Conservation (phyloP, 345 rosid species). For the Acer campestre region DNA sequence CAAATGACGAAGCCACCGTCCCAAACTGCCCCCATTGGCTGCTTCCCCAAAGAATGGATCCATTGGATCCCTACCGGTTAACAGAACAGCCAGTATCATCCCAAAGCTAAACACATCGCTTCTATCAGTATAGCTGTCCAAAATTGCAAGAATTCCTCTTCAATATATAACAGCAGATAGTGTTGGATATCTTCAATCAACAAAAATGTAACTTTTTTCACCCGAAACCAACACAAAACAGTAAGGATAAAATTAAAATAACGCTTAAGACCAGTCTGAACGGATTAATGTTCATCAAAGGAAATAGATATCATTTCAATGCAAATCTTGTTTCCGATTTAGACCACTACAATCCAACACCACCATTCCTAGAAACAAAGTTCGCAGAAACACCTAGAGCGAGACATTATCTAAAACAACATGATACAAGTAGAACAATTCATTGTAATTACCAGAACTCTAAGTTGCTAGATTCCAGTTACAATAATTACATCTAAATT, state of each 20-base stretch:
- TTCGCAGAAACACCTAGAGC: not conserved
- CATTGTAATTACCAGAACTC: not conserved
- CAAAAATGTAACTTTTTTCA: not conserved
- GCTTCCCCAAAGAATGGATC: slow-evolving; percentile 68
- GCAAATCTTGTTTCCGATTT: not conserved
- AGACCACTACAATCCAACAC: not conserved
- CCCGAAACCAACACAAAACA: not conserved
- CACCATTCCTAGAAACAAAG: not conserved
- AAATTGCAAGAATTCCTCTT: not conserved
- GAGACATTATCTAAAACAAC: not conserved
- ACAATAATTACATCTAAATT: not conserved
- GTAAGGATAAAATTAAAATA: not conserved
- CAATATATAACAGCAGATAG: slow-evolving; percentile 7
- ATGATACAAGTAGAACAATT: not conserved
- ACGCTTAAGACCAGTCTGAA: not conserved
- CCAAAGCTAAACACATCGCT: slow-evolving; percentile 96
- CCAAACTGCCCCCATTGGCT: slow-evolving; percentile 63
- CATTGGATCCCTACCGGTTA: slow-evolving; percentile 79
- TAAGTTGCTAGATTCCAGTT: not conserved
- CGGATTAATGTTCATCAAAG: not conserved
- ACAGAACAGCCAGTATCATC: slow-evolving; percentile 78
- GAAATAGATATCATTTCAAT: not conserved
- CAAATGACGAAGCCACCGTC: slow-evolving; percentile 81
- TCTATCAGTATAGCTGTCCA: slow-evolving; percentile 75
- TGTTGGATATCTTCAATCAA: not conserved